Evolutionary conservation across 139 green algal species (phyloP), one percentile per base, ranked within the genome.

Genomic region (Asterochloris sp.): DNA sequence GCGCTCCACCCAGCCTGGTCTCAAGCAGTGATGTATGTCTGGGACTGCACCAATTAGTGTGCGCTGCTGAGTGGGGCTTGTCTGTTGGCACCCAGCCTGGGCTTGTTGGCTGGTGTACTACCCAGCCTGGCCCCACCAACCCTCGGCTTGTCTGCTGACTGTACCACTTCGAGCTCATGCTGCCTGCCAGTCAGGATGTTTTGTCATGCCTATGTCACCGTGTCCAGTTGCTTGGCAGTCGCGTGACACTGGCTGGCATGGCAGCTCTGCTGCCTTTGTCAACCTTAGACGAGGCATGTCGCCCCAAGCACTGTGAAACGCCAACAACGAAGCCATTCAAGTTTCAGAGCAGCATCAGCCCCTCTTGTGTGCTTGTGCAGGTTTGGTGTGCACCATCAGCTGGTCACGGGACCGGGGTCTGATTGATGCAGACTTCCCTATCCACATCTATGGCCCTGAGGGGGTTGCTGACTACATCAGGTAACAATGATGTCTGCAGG

Each of bases 361-460:
- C 21, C 19, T 24, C 14, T n/a, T 12, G 17, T 12, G 24, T 19
- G 12, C 8, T 60, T 8, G 54, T 73, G 83, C 88, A 76, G 94
- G 94, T 66, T 88, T 96, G 78, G 73, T 97, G 79, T 97, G 94
- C 88, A 91, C 86, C 24, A 91, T 94, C 76, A 90, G 85, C 68
- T 78, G 85, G 13, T 83, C 89, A 1, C 80, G 94, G 0, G 88
- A 89, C 76, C 83, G 86, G 60, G 92, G 91, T 19, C 87, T 94
- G 71, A 91, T 94, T 63, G 64, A 62, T 4, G 81, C 94, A n/a
- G 92, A 96, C 86, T 87, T 94, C 24, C 94, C 94, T 1, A 62
- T 97, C 27, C 94, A 97, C 74, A 80, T 97, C 24, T 97, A 94
- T 76, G 94, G 92, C 11, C 94, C 94, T 8, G 81, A 81, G n/a